Conservation (phyloP, 1,284 basidiomycete species). For the Macrocystidia cucumis region DNA sequence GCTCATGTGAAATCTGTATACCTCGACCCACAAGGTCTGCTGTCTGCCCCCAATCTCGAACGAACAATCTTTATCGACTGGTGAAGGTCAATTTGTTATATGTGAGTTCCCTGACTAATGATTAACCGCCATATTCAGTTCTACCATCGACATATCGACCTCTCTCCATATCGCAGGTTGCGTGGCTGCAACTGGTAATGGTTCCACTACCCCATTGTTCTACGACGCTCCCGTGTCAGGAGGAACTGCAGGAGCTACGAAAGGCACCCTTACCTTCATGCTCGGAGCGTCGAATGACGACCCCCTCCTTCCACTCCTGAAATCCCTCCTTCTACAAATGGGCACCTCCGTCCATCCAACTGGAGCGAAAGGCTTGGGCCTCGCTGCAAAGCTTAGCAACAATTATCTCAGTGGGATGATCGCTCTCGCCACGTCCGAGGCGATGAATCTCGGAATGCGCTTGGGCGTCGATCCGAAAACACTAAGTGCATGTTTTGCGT, state of each 20-base stretch:
- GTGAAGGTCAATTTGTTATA: slow-evolving; percentile 12
- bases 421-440: slow-evolving; percentile 30
- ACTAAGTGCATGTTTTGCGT: slow-evolving; percentile 25
- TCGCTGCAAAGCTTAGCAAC: slow-evolving; percentile 32
- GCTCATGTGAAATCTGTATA: slow-evolving; percentile 28
- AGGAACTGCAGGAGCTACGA: slow-evolving; percentile 28
- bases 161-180: slow-evolving; percentile 22
- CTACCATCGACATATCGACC: slow-evolving; percentile 30
- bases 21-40: slow-evolving; percentile 20
- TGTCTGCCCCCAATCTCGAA: slow-evolving; percentile 21
- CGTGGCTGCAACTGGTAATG: slow-evolving; percentile 13
- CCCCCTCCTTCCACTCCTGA: slow-evolving; percentile 20
- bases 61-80: slow-evolving; percentile 32
- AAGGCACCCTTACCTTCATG: slow-evolving; percentile 29
- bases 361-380: slow-evolving; percentile 27
- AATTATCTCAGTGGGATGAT: slow-evolving; percentile 33
- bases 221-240: slow-evolving; percentile 32
- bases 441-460: slow-evolving; percentile 34
- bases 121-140: slow-evolving; percentile 18
- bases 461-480: slow-evolving; percentile 29
- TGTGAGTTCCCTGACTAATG: neutral
- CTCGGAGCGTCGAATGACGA: slow-evolving; percentile 23
- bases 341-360: slow-evolving; percentile 25
- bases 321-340: slow-evolving; percentile 22
- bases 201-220: slow-evolving; percentile 18